phyloP scores from a whole-genome alignment of 371 early-diverging fungal genomes.

The Mucor mucedo region DNA sequence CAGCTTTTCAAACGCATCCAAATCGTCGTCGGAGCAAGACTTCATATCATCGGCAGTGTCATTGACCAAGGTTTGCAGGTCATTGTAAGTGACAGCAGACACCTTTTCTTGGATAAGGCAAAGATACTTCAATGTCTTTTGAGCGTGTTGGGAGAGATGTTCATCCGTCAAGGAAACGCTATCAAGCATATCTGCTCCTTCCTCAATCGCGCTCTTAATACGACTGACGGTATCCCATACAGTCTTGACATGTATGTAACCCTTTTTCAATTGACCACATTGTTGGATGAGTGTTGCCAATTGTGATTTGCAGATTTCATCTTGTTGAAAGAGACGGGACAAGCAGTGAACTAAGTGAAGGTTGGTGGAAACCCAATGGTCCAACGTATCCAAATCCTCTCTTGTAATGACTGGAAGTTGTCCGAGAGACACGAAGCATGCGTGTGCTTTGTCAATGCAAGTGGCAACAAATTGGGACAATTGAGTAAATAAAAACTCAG shows the following conservation, averaged over 20 bases:
- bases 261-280: not conserved
- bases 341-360: not conserved
- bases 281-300: not conserved
- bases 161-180: not conserved
- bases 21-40: not conserved
- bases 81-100: not conserved
- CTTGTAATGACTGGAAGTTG: not conserved
- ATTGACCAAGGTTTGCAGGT: not conserved
- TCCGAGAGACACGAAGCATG: too few relatives aligned
- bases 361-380: not conserved
- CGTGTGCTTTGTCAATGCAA: not conserved
- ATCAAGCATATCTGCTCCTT: not conserved
- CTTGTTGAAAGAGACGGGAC: not conserved
- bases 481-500: not conserved
- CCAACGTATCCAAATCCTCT: not conserved
- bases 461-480: not conserved
- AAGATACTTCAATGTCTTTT: not conserved
- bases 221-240: not conserved
- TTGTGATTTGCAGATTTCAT: not conserved
- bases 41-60: not conserved
- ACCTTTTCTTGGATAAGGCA: not conserved
- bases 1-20: not conserved
- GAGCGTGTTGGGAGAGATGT: not conserved
- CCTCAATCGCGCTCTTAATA: not conserved
- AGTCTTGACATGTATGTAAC: not conserved